These are phyloP conservation scores for Penicillium daleae DNA, from an alignment of 495 filamentous ascomycete genomes.

Conservation along the genomic window DNA sequence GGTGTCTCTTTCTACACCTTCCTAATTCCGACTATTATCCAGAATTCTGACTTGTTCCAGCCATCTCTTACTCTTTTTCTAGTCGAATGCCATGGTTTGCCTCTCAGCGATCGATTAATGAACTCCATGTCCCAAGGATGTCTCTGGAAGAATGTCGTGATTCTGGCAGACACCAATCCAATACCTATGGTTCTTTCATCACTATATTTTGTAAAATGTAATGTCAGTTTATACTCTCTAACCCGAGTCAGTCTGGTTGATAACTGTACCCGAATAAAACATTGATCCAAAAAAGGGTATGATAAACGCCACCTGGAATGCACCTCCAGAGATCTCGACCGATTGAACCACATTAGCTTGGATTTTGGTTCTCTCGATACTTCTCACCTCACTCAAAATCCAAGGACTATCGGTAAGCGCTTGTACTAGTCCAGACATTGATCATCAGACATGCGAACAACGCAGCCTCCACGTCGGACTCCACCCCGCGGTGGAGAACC, in stretches of 20 bases:
- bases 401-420: not conserved
- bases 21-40: too few species aligned
- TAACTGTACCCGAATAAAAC: too few species aligned
- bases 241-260: not conserved
- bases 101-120: not conserved
- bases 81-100: too few species aligned
- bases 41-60: too few species aligned
- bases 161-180: not conserved
- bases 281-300: not conserved
- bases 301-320: not conserved
- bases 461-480: conserved; percentile 1
- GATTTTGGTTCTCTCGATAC: not conserved
- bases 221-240: not conserved
- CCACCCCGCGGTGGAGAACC: conserved; percentile 22
- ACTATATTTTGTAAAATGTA: too few species aligned
- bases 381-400: not conserved
- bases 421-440: not conserved
- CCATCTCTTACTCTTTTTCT: not conserved
- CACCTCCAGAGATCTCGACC: not conserved
- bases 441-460: not conserved
- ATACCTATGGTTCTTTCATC: too few species aligned
- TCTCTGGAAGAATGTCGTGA: not conserved
- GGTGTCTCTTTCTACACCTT: too few species aligned
- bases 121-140: not conserved
- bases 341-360: not conserved